Conservation (phyloP, 768 basidiomycete species). For the Rhizopogon sp. region DNA sequence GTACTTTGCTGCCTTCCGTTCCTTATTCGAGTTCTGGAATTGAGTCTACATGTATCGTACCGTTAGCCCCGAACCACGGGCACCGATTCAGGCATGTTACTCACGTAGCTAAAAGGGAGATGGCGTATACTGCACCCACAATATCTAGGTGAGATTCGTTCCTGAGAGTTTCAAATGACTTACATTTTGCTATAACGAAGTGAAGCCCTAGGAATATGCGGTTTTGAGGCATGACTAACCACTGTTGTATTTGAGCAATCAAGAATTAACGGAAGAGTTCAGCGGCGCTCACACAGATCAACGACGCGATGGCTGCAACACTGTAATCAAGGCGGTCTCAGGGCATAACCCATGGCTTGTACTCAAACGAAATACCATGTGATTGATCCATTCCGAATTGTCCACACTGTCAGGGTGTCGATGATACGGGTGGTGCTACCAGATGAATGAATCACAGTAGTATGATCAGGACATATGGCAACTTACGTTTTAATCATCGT, state of each 20-base stretch:
- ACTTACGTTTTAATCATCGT: constrained; percentile 31
- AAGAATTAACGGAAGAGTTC: neutral
- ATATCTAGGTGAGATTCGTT: neutral
- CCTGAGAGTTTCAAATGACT: neutral
- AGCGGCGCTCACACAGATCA: constrained; percentile 13
- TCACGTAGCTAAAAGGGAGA: constrained; percentile 21
- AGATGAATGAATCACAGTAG: neutral
- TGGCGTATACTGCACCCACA: constrained; percentile 16
- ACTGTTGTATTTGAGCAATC: constrained; percentile 8
- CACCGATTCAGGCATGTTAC: neutral
- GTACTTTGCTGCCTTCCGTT: neutral
- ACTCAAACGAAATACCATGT: constrained; percentile 11
- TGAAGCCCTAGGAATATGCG: constrained; percentile 20
- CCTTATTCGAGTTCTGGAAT: constrained; percentile 12
- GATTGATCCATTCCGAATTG: constrained; percentile 17
- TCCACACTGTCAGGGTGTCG: constrained; percentile 16
- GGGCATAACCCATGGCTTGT: too few species aligned
- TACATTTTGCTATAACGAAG: constrained; percentile 19
- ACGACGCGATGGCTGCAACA: constrained; percentile 9
- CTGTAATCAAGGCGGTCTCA: constrained; percentile 4
- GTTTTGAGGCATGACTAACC: constrained; percentile 16
- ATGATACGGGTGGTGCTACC: constrained; percentile 17
- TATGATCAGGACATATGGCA: neutral
- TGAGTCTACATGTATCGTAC: constrained; percentile 9
- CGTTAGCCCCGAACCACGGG: neutral